Evolutionary conservation across 805 yeast genomes (phyloP).

Genomic region (Schizosaccharomyces cryophilus): DNA sequence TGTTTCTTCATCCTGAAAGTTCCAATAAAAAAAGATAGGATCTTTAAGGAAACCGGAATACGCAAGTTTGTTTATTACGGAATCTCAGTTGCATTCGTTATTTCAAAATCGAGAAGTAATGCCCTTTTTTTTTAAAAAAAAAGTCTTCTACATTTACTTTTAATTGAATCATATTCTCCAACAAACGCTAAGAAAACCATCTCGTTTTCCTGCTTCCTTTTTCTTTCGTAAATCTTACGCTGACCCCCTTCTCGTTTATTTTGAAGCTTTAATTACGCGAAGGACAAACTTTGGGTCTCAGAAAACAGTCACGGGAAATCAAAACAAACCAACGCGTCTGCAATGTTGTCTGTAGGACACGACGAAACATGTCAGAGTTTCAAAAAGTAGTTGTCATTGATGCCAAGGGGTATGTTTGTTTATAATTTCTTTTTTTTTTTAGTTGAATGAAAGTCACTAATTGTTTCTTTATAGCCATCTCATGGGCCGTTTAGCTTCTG

Average conservation of each 20-base stretch:
- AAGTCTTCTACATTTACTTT: too few relatives aligned
- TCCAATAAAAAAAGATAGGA: too few relatives aligned
- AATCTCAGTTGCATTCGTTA: too few relatives aligned
- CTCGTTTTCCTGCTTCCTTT: too few relatives aligned
- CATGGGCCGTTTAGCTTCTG: constrained; percentile 97
- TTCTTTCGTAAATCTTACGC: too few relatives aligned
- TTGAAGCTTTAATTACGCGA: not conserved
- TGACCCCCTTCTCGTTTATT: not conserved
- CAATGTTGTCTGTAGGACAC: not conserved
- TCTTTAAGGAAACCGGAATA: too few relatives aligned
- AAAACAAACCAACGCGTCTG: not conserved
- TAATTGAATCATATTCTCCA: too few relatives aligned
- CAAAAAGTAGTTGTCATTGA: not conserved
- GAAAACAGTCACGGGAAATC: not conserved
- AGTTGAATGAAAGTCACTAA: not conserved
- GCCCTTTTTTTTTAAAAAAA: too few relatives aligned
- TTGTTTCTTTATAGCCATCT: constrained; percentile 34
- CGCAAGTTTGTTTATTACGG: too few relatives aligned
- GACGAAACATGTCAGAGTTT: not conserved
- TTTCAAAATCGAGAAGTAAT: too few relatives aligned
- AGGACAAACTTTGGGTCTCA: not conserved
- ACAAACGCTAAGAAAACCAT: too few relatives aligned
- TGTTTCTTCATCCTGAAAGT: too few relatives aligned
- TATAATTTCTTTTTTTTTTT: not conserved
- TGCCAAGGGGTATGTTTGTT: not conserved